Percentiles rank a stretch among this genome's conserved stretches.
These are phyloP conservation scores for Auxenochlorella pyrenoidosa DNA, from an alignment of 139 green algal genomes.

Conservation along the genomic window DNA sequence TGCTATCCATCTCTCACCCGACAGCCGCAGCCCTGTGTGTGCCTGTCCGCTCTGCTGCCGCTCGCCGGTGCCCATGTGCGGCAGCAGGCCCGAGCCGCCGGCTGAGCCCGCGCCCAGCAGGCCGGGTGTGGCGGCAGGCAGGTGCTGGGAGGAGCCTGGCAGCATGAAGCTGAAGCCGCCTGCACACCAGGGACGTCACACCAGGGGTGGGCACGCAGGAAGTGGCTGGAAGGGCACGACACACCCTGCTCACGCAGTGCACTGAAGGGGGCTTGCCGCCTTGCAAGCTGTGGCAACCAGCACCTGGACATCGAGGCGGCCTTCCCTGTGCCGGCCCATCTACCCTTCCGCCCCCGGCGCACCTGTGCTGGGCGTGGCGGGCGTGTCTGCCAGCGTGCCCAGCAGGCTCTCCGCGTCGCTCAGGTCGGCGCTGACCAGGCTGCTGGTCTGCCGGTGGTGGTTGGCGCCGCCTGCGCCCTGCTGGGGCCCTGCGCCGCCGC, in stretches of 20 bases:
- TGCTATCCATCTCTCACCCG: background rate
- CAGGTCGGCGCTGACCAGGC: background rate
- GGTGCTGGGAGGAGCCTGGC: background rate
- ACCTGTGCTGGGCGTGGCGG: conserved; percentile 24
- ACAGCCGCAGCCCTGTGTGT: conserved; percentile 30
- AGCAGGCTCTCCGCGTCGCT: background rate
- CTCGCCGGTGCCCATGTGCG: background rate
- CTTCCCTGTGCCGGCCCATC: too few relatives aligned
- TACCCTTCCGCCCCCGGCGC: too few relatives aligned
- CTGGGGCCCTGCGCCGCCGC: background rate
- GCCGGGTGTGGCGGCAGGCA: background rate
- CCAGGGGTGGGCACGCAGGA: background rate
- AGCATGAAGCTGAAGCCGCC: conserved; percentile 30
- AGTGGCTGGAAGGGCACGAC: background rate
- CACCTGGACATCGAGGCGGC: too few relatives aligned
- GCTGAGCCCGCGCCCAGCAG: background rate
- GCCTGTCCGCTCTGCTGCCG: background rate
- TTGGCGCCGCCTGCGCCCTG: background rate
- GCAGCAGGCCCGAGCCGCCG: background rate
- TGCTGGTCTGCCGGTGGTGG: background rate
- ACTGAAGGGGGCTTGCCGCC: too few relatives aligned
- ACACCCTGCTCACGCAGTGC: too few relatives aligned
- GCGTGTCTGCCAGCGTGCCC: conserved; percentile 3
- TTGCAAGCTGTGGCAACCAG: background rate
- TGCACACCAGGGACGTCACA: background rate